Evolutionary conservation across 352 stramenopile species (phyloP).

Genomic region (Phytopythium boreale): DNA sequence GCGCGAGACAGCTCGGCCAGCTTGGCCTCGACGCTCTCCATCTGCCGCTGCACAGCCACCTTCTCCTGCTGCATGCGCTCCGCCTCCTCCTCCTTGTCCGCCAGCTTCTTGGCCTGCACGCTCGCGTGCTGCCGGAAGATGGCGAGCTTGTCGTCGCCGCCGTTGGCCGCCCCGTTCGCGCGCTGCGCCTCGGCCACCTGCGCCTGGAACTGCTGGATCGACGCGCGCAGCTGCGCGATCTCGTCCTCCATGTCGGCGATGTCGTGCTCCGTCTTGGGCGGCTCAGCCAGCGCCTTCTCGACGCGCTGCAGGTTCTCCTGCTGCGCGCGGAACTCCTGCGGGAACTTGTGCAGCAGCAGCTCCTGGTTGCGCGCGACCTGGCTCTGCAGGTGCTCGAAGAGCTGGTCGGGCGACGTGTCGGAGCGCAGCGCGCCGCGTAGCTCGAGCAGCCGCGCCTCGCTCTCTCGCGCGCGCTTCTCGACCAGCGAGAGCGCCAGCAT

Average conservation of each 20-base stretch:
- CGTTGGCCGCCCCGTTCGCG: slow-evolving; percentile 20
- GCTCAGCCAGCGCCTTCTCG: slow-evolving; percentile 65
- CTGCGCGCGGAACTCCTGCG: slow-evolving; percentile 66
- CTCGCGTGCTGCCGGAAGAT: slow-evolving; percentile 90
- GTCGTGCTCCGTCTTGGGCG: slow-evolving; percentile 82
- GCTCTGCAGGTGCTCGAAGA: slow-evolving; percentile 79
- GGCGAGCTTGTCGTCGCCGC: slow-evolving; percentile 87
- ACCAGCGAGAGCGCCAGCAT: slow-evolving; percentile 80
- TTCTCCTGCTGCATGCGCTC: slow-evolving; percentile 67
- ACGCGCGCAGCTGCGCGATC: slow-evolving; percentile 49
- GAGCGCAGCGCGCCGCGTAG: slow-evolving; percentile 68
- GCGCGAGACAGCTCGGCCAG: slow-evolving; percentile 40
- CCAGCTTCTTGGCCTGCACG: slow-evolving; percentile 85
- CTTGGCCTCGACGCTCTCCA: slow-evolving; percentile 72
- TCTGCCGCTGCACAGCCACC: slow-evolving; percentile 49
- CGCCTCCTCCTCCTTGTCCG: slow-evolving; percentile 88
- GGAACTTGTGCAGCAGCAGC: slow-evolving; percentile 67
- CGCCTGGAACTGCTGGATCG: slow-evolving; percentile 63
- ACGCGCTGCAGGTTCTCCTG: slow-evolving; percentile 78
- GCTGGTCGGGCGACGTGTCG: slow-evolving; percentile 78
- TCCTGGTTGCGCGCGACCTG: slow-evolving; percentile 81
- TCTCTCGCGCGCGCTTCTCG: slow-evolving; percentile 77
- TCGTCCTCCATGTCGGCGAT: slow-evolving; percentile 88
- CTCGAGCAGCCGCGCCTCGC: slow-evolving; percentile 66
- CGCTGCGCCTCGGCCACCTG: slow-evolving; percentile 76